These are phyloP conservation scores for Saksenaea oblongispora DNA, from an alignment of 371 early-diverging fungal species.

Conservation along the genomic window DNA sequence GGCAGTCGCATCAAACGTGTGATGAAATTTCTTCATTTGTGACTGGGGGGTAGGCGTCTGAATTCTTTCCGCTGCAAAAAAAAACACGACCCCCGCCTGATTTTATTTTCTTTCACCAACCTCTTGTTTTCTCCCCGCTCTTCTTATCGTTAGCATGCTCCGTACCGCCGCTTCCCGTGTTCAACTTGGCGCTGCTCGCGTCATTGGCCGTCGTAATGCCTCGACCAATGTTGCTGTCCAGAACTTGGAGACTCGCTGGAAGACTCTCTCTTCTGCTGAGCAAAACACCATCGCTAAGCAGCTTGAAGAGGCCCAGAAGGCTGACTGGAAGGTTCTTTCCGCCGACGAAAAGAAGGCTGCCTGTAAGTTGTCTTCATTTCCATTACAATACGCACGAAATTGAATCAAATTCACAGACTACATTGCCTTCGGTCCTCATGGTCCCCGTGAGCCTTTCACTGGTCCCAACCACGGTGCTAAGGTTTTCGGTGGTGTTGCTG, in stretches of 20 bases:
- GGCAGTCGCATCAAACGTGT: too few relatives aligned
- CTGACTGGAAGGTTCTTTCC: slow-evolving; percentile 91
- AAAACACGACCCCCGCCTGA: slow-evolving; percentile 1
- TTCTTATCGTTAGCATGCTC: slow-evolving; percentile 28
- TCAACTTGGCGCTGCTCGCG: slow-evolving; percentile 27
- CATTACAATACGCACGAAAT: not conserved
- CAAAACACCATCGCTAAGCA: slow-evolving; percentile 82
- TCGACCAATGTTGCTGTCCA: slow-evolving; percentile 64
- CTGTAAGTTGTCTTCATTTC: slow-evolving; percentile 57
- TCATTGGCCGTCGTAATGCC: slow-evolving; percentile 44
- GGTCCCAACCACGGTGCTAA: slow-evolving; percentile 76
- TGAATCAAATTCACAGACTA: slow-evolving; percentile 52
- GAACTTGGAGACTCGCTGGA: slow-evolving; percentile 83
- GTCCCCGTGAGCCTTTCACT: slow-evolving; percentile 79
- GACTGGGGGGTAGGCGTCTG: too few relatives aligned
- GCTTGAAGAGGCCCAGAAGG: slow-evolving; percentile 85
- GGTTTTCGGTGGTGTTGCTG: slow-evolving; percentile 72
- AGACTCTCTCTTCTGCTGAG: slow-evolving; percentile 81
- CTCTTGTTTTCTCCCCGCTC: slow-evolving; percentile 6
- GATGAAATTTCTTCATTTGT: too few relatives aligned
- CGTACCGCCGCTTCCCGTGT: slow-evolving; percentile 43
- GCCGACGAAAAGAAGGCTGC: slow-evolving; percentile 93
- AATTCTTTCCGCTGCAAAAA: too few relatives aligned
- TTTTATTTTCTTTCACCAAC: not conserved
- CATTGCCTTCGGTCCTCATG: slow-evolving; percentile 94